Base-by-base conservation (phyloP, 2,329 filamentous ascomycete genomes). In the Fusarium circinatum region DNA sequence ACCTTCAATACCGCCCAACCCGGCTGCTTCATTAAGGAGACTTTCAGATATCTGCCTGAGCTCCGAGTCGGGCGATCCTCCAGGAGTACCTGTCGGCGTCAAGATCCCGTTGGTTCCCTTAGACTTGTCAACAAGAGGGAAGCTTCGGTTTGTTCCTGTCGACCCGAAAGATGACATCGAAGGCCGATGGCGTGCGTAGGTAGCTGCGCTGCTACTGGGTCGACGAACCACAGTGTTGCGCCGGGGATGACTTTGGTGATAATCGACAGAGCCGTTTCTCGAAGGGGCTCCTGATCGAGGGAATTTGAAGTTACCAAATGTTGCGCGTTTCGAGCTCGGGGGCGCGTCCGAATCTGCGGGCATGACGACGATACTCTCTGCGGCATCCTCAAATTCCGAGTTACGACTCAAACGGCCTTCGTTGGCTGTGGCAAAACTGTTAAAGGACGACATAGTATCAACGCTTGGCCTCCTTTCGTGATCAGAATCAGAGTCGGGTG, bases 141-240 rank as follows among this genome's bases (percentile, higher is more conserved):
- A 92, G 78, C 89, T 91, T 74, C 90, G 84, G 57, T 86, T 88
- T 3, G 90, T 91, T 22, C 88, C 88, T 1, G 84, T 85, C 1
- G 89, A 91, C 51, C 88, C 87, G 65, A 90, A 84, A 0, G 89
- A 89, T 8, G 89, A 88, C 28, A 87, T 80, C 1, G 89, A 90
- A 11, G 89, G 88, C 4, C 88, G 74, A 60, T 76, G 77, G 39
- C 59, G 64, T 39, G 69, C 34, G 13, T 69, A 58, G 15, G 64
- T 55, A 47, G 58, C 64, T 48, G 69, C 66, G 55, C 77, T 78
- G 55, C 65, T 68, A 11, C 67, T 68, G 32, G 76, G 75, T 17
- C 77, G 87, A 75, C 90, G 88, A 61, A 84, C 77, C 10, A 85
- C 80, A 3, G 85, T 84, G 36, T 75, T 82, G 22, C 78, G 79